Conservation (phyloP, 192 early-diverging fungal genomes). For the Backusella westeae region DNA sequence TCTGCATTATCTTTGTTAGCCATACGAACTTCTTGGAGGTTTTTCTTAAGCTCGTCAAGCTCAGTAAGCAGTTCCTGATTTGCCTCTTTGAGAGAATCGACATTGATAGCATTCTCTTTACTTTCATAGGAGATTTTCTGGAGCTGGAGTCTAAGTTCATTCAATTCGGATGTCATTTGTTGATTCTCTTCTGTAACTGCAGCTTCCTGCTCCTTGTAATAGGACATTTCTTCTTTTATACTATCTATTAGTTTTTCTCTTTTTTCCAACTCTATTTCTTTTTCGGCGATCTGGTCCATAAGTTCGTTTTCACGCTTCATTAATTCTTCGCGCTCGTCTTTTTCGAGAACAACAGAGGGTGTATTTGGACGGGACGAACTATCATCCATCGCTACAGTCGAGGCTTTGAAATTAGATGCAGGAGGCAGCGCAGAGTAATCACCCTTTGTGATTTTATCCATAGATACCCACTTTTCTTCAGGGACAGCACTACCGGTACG, state of each 20-base stretch:
- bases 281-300: conserved; percentile 89
- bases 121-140: conserved; percentile 88
- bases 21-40: conserved; percentile 51
- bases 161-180: conserved; percentile 63
- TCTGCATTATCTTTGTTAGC: conserved; percentile 53
- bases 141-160: conserved; percentile 80
- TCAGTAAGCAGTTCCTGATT: conserved; percentile 77
- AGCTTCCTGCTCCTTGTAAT: conserved; percentile 65
- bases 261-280: conserved; percentile 78
- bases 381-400: conserved; percentile 37
- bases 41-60: conserved; percentile 74
- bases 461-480: conserved; percentile 61
- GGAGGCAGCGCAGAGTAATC: conserved; percentile 31
- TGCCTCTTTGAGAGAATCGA: conserved; percentile 87
- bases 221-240: conserved; percentile 76
- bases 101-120: conserved; percentile 84
- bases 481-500: conserved; percentile 72
- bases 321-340: conserved; percentile 95
- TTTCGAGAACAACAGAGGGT: conserved; percentile 71
- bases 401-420: conserved; percentile 32
- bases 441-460: conserved; percentile 51
- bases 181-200: conserved; percentile 68
- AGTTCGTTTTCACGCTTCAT: conserved; percentile 95
- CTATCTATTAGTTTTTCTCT: conserved; percentile 58
- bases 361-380: conserved; percentile 65